These are phyloP conservation scores for Cyclocybe aegerita DNA, from an alignment of 768 basidiomycete species.

Conservation along the genomic window DNA sequence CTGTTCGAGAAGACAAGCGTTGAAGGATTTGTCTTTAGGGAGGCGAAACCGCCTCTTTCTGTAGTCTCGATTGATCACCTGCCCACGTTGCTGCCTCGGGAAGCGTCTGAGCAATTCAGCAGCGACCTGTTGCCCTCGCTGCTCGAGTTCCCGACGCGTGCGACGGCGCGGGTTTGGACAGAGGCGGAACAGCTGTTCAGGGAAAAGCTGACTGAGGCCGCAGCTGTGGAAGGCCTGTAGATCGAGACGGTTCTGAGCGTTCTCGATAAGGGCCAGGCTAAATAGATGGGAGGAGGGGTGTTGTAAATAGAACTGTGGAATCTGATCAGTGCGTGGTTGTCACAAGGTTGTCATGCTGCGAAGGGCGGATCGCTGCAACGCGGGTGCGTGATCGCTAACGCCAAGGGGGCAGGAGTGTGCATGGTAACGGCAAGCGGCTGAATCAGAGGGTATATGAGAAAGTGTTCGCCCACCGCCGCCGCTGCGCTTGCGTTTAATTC, in stretches of 20 bases:
- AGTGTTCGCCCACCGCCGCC: slow-evolving; percentile 12
- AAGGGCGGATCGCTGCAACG: slow-evolving; percentile 14
- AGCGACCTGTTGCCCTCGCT: slow-evolving; percentile 82
- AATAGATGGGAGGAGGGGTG: not conserved
- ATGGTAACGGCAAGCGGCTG: slow-evolving; percentile 21
- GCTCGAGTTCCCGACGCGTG: slow-evolving; percentile 71
- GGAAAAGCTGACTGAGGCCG: slow-evolving; percentile 49
- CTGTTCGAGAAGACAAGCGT: slow-evolving; percentile 2
- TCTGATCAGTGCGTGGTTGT: slow-evolving; percentile 9
- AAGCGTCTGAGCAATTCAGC: slow-evolving; percentile 97
- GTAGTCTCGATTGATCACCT: slow-evolving; percentile 97
- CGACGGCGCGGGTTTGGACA: slow-evolving; percentile 76
- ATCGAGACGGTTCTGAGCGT: slow-evolving; percentile 4
- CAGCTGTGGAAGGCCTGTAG: slow-evolving; percentile 34
- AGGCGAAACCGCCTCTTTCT: slow-evolving; percentile 66
- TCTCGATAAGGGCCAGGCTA: slow-evolving; percentile 12
- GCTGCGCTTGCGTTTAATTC: slow-evolving; percentile 25
- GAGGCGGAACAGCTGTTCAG: slow-evolving; percentile 85
- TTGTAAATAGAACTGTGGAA: slow-evolving; percentile 7
- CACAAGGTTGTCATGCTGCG: slow-evolving; percentile 13
- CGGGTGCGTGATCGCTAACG: slow-evolving; percentile 6
- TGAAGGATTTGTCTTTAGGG: slow-evolving; percentile 31
- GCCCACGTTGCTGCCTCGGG: slow-evolving; percentile 91
- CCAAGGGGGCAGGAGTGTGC: slow-evolving; percentile 20
- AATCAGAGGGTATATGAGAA: slow-evolving; percentile 10